phyloP scores from a whole-genome alignment of 768 basidiomycete genomes.

The Kwoniella sp. region DNA sequence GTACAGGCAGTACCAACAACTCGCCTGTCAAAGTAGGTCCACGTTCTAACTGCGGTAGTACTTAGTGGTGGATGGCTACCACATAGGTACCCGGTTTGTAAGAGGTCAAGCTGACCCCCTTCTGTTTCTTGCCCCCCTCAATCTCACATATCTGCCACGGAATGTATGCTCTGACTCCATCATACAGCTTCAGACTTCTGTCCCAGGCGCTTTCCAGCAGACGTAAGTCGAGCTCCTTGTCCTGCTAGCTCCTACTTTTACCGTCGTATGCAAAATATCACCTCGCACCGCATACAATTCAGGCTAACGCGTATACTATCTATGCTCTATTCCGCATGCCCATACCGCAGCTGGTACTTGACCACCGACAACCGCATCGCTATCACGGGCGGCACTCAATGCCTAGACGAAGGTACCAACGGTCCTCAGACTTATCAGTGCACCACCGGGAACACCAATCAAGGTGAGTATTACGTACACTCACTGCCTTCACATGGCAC shows the following conservation, averaged over 20 bases:
- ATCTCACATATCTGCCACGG: slow-evolving; percentile 24
- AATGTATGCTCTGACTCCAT: background rate
- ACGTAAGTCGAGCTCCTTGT: slow-evolving; percentile 24
- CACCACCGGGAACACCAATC: slow-evolving; percentile 51
- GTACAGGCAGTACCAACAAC: slow-evolving; percentile 13
- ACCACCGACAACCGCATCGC: slow-evolving; percentile 52
- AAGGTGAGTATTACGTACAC: slow-evolving; percentile 25
- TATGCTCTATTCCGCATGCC: background rate
- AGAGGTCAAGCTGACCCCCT: background rate
- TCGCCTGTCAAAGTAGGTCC: slow-evolving; percentile 2
- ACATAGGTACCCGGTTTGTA: background rate
- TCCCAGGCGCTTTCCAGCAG: slow-evolving; percentile 12
- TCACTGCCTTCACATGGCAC: background rate
- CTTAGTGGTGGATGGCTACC: too few relatives aligned
- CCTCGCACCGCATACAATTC: too few relatives aligned
- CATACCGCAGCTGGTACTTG: slow-evolving; percentile 29
- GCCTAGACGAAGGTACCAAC: slow-evolving; percentile 41
- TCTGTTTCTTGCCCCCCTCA: slow-evolving; percentile 2
- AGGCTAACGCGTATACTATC: too few relatives aligned
- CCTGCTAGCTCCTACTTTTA: too few relatives aligned
- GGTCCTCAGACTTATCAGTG: slow-evolving; percentile 51
- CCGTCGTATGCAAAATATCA: too few relatives aligned
- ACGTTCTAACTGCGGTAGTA: too few relatives aligned
- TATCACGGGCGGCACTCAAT: slow-evolving; percentile 53
- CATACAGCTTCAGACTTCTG: background rate